Conservation (phyloP, 345 rosid genomes). For the Theobroma cacao region DNA sequence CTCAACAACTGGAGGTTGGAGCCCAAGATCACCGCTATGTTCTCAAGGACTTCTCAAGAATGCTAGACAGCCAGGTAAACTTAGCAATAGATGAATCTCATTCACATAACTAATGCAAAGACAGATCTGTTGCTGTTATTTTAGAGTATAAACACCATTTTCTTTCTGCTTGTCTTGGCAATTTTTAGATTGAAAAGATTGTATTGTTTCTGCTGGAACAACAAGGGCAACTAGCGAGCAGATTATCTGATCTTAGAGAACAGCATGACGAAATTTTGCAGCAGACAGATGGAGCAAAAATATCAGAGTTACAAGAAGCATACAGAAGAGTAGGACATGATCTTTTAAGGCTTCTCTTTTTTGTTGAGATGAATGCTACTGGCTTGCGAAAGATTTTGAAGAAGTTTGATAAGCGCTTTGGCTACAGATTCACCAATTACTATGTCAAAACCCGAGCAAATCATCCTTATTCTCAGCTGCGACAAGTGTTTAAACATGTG, state of each 20-base stretch:
- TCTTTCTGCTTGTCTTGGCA: constrained; percentile 8
- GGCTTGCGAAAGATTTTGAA: constrained; percentile 78
- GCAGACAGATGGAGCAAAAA: constrained; percentile 38
- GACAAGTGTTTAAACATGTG: constrained; percentile 84
- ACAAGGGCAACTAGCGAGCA: constrained; percentile 55
- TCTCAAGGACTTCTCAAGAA: constrained; percentile 45
- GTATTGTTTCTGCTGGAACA: constrained; percentile 59
- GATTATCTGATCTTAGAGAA: constrained; percentile 43
- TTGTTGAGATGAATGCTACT: constrained; percentile 69
- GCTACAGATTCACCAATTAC: constrained; percentile 71
- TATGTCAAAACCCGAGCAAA: constrained; percentile 82
- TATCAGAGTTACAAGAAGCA: constrained; percentile 50
- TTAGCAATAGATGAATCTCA: neutral
- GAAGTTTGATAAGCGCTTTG: constrained; percentile 79
- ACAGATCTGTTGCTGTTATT: neutral
- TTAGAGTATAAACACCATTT: neutral
- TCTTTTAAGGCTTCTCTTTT: constrained; percentile 61
- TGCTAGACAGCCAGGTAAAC: constrained; percentile 44
- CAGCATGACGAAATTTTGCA: constrained; percentile 44
- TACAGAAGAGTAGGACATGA: constrained; percentile 56
- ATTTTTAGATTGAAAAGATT: constrained; percentile 54
- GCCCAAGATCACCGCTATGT: constrained; percentile 34
- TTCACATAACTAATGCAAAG: neutral
- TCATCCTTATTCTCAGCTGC: constrained; percentile 83
- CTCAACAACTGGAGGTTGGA: constrained; percentile 31